Base-by-base conservation (phyloP, 192 early-diverging fungal species). In the Entomortierella chlamydospora region DNA sequence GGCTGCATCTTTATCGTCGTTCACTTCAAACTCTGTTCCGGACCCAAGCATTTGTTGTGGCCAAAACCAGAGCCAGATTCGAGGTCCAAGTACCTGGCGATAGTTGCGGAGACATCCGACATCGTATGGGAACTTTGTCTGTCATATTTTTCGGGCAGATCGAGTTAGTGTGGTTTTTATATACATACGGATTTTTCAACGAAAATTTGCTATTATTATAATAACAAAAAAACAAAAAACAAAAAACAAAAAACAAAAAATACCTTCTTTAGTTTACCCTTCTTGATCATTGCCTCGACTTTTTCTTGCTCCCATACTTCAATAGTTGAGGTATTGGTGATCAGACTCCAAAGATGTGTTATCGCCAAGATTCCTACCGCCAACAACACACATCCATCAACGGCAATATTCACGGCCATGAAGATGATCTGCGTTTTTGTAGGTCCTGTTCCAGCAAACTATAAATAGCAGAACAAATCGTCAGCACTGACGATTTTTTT, bases 271-370 rank as follows among this genome's bases (percentile, higher is more conserved):
- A 96, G 82, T 56, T 89, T 90, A 3, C 87, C 89, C 41, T 79
- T 71, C 28, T 84, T 81, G 52, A 90, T 84, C 61, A 95, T 84
- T 22, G 88, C 85, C 0, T 88, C 72, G 45, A 92, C 90, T 55
- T 85, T 86, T 51, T 87, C 87, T 65, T 92, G 94, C 82, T 95
- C 94, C 82, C 89, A 90, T 31, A 82, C 87, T 85, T 97, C 95
- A 64, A 95, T 97, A 5, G 95, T 97, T 0, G 93, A 95, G 11
- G 90, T 89, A 66, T 95, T 94, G 52, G 78, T 79, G 20, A 71
- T 68, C 45, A 92, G 68, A 71, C 92, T 92, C 80, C 88, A 95
- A 28, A 92, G 63, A 57, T 97, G 95, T 76, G 87, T 95, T 10
- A 84, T 68, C 9, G 82, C 76, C 33, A 97, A 83, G 12, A 91